Conservation (phyloP, 2,329 filamentous ascomycete genomes). For the Apiospora sp. region DNA sequence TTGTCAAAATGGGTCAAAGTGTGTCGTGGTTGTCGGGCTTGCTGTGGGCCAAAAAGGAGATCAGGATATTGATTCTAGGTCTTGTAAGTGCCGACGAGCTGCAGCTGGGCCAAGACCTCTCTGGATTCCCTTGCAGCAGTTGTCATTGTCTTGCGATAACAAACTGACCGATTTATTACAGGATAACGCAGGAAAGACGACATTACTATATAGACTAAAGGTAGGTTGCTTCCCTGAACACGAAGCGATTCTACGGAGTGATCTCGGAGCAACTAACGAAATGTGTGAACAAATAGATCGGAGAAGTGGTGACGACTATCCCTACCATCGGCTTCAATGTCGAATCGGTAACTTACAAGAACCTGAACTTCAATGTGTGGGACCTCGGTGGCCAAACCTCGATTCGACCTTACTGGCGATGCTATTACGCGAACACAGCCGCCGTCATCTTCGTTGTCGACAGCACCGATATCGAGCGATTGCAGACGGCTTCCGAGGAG, state of each 20-base stretch:
- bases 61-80: conserved; percentile 92
- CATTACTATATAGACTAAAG: conserved; percentile 94
- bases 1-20: conserved; percentile 65
- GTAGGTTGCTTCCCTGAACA: conserved; percentile 52
- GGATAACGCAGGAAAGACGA: conserved; percentile 99
- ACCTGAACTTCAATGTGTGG: conserved; percentile 99
- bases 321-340: conserved; percentile 99
- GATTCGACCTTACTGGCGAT: conserved; percentile 98
- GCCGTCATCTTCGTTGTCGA: conserved; percentile 99
- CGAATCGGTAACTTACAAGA: conserved; percentile 97
- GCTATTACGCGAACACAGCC: conserved; percentile 98
- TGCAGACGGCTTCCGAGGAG: conserved; percentile 93
- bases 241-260: background rate
- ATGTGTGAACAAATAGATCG: conserved; percentile 69
- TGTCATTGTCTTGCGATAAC: conserved; percentile 22
- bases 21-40: conserved; percentile 76
- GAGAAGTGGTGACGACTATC: conserved; percentile 98
- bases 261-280: conserved; percentile 25
- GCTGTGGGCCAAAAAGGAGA: conserved; percentile 95
- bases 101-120: conserved; percentile 21
- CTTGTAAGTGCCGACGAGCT: conserved; percentile 69
- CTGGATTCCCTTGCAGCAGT: conserved; percentile 16
- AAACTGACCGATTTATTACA: conserved; percentile 47
- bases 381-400: conserved; percentile 98
- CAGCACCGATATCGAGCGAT: conserved; percentile 93